Percentiles rank a stretch among this genome's conserved stretches.
Conservation (phyloP, 176 grass and related monocot species). For the Luzula sylvatica region DNA sequence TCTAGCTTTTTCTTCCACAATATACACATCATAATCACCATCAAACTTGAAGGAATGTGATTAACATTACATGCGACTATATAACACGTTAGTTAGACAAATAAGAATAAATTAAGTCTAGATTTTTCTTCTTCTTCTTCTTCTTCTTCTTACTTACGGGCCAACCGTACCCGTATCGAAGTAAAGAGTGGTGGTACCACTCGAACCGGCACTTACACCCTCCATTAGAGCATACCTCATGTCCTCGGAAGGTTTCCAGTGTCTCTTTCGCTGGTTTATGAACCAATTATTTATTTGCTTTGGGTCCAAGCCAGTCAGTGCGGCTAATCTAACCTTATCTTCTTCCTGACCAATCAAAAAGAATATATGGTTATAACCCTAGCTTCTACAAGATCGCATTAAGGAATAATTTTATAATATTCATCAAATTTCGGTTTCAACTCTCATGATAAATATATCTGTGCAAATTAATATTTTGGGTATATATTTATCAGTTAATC, state of each 20-base stretch:
- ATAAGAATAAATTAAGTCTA: constrained; percentile 17
- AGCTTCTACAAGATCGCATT: no score
- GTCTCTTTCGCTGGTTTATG: constrained; percentile 92
- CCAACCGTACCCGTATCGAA: constrained; percentile 73
- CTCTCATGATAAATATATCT: no score
- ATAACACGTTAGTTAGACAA: constrained; percentile 13
- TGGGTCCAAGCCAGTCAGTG: constrained; percentile 56
- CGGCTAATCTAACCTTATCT: constrained; percentile 70
- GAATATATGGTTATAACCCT: constrained; percentile 1
- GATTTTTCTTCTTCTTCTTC: constrained; percentile 1
- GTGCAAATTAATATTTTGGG: no score
- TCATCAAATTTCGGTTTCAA: no score
- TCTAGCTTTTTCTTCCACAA: no score
- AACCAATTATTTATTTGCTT: constrained; percentile 99
- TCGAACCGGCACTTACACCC: constrained; percentile 46
- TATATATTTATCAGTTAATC: no score
- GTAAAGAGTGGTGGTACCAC: constrained; percentile 64
- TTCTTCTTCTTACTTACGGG: constrained; percentile 32
- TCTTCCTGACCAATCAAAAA: constrained; percentile 48
- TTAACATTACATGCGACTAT: constrained; percentile 17
- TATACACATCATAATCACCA: constrained; percentile 17
- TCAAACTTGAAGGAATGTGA: constrained; percentile 10
- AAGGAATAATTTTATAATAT: no score
- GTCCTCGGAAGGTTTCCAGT: constrained; percentile 89
- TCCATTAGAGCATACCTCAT: constrained; percentile 87